Conservation (phyloP, 805 yeast genomes). For the Kazachstania bromeliacearum region DNA sequence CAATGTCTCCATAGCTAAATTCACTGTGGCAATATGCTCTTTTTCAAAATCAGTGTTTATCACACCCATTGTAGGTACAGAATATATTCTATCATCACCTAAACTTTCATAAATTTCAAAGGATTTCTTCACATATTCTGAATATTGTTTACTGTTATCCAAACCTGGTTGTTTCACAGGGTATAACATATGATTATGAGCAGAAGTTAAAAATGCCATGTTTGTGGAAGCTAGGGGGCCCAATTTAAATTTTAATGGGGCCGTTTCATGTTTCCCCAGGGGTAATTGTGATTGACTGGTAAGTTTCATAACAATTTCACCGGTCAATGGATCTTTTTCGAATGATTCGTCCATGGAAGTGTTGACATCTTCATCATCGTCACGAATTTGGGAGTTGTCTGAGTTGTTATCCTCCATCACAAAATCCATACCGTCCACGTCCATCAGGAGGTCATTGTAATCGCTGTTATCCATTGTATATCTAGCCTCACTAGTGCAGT, state of each 20-base stretch:
- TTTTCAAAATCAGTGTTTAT: constrained; percentile 27
- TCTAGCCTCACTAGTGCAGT: too few relatives aligned
- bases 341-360: constrained; percentile 5
- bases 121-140: constrained; percentile 39
- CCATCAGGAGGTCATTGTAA: constrained; percentile 17
- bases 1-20: constrained; percentile 29
- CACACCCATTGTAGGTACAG: constrained; percentile 34
- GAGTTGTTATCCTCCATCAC: constrained; percentile 8
- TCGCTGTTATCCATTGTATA: neutral
- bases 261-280: constrained; percentile 7
- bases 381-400: constrained; percentile 1
- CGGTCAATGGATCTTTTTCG: constrained; percentile 15
- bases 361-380: constrained; percentile 15
- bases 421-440: constrained; percentile 22
- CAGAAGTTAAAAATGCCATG: constrained; percentile 31
- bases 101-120: constrained; percentile 46
- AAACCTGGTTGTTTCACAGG: constrained; percentile 35
- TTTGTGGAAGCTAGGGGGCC: constrained; percentile 38
- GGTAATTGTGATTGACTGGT: constrained; percentile 11
- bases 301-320: constrained; percentile 16
- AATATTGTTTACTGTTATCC: constrained; percentile 35
- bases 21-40: constrained; percentile 31
- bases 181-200: constrained; percentile 35
- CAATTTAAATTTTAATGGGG: constrained; percentile 34
- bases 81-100: constrained; percentile 36